A percentile compares a stretch with the other conserved stretches of the same genome.
phyloP scores from a whole-genome alignment of 129 eudicot genomes.

The Ambrosia trifida region DNA sequence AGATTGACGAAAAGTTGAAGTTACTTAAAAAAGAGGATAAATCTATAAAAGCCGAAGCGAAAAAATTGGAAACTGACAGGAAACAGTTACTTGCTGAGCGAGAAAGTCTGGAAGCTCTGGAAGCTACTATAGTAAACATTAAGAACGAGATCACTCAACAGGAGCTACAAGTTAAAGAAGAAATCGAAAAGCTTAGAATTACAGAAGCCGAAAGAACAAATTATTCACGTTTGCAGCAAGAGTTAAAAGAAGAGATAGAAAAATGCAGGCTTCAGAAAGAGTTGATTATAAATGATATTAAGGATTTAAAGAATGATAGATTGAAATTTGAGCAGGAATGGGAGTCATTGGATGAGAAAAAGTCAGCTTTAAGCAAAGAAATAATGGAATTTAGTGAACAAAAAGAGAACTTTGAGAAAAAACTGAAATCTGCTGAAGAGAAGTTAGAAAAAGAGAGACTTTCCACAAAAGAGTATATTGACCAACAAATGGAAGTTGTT shows the following conservation, averaged over 20 bases:
- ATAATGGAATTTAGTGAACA: constrained; percentile 44
- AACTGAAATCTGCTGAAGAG: constrained; percentile 45
- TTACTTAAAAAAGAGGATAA: constrained; percentile 63
- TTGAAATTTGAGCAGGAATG: constrained; percentile 79
- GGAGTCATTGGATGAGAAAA: constrained; percentile 84
- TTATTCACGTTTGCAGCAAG: constrained; percentile 46
- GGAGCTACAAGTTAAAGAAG: constrained; percentile 54
- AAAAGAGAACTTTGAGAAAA: constrained; percentile 52
- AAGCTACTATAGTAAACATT: constrained; percentile 41
- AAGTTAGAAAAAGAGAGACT: constrained; percentile 57
- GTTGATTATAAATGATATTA: constrained; percentile 58
- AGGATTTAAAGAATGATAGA: constrained; percentile 68
- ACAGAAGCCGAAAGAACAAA: constrained; percentile 54
- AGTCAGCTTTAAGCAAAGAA: constrained; percentile 44
- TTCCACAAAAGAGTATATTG: constrained; percentile 41
- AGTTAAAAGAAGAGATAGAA: constrained; percentile 69
- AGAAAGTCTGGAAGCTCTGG: constrained; percentile 45
- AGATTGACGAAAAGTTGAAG: constrained; percentile 51
- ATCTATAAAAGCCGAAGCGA: constrained; percentile 47
- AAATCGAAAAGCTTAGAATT: constrained; percentile 48
- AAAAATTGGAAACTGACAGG: constrained; percentile 48
- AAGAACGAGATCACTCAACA: constrained; percentile 45
- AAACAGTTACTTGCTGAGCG: constrained; percentile 50
- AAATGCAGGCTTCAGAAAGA: constrained; percentile 50
- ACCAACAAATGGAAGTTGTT: constrained; percentile 52